Conservation (phyloP, 176 grass and related monocot genomes). For the Oryza australiensis region DNA sequence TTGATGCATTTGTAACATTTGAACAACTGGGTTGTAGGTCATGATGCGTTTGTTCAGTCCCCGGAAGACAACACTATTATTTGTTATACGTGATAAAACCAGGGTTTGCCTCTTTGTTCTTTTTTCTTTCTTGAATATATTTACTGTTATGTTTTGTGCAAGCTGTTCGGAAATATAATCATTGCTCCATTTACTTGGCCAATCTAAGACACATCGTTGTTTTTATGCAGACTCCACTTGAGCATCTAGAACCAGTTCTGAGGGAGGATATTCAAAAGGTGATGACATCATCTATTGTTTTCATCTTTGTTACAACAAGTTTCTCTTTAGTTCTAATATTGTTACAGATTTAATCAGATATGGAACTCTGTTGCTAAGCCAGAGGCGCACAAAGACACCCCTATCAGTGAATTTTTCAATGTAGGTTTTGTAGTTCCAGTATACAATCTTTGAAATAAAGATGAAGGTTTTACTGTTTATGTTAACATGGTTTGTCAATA, state of each 20-base stretch:
- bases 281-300: slow-evolving; percentile 22
- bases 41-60: slow-evolving; percentile 91
- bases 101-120: slow-evolving; percentile 54
- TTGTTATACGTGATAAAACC: slow-evolving; percentile 95
- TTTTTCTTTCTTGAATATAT: slow-evolving; percentile 33
- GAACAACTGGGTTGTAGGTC: slow-evolving; percentile 55
- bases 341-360: slow-evolving; percentile 70
- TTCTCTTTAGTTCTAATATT: slow-evolving; percentile 31
- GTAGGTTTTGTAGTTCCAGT: slow-evolving; percentile 39
- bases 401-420: slow-evolving; percentile 91
- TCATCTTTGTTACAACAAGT: slow-evolving; percentile 16
- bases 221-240: slow-evolving; percentile 83
- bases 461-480: slow-evolving; percentile 24
- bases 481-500: slow-evolving; percentile 26
- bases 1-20: slow-evolving; percentile 36
- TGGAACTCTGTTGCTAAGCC: slow-evolving; percentile 93
- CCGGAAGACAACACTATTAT: slow-evolving; percentile 77
- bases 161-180: background rate
- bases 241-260: slow-evolving; percentile 89
- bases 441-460: background rate
- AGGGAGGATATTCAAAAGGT: slow-evolving; percentile 99
- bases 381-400: slow-evolving; percentile 86
- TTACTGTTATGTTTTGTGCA: slow-evolving; percentile 22
- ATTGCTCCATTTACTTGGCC: slow-evolving; percentile 12
- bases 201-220: slow-evolving; percentile 35